A percentile compares a stretch with the other conserved stretches of the same genome.
Conservation (phyloP, 1,284 basidiomycete genomes). For the Microbotryum lychnidis-dioicae region DNA sequence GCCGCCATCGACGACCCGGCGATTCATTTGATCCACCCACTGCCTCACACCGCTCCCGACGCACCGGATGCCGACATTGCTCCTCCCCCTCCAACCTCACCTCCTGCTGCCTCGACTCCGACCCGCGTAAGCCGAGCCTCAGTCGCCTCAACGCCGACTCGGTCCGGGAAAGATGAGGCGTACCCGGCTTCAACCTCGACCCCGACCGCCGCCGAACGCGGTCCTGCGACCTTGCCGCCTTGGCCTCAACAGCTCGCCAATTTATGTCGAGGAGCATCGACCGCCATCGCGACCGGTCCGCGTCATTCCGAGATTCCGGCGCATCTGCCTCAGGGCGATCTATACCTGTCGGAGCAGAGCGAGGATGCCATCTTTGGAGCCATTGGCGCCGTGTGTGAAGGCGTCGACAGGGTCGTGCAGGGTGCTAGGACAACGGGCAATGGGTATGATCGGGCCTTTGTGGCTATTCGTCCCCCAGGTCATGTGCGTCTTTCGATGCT, state of each 20-base stretch:
- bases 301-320: slow-evolving; percentile 71
- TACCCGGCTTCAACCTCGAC: neutral
- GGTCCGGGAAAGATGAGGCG: neutral
- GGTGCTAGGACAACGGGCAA: slow-evolving; percentile 12
- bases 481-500: slow-evolving; percentile 37
- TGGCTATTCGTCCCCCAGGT: slow-evolving; percentile 75
- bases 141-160: neutral
- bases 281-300: slow-evolving; percentile 19
- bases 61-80: neutral
- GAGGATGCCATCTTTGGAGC: slow-evolving; percentile 67
- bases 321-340: slow-evolving; percentile 64
- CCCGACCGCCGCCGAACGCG: neutral
- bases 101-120: neutral
- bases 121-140: neutral
- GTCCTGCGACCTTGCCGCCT: neutral
- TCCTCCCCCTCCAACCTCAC: neutral
- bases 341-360: slow-evolving; percentile 67
- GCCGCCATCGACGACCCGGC: slow-evolving; percentile 50
- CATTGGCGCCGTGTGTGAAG: slow-evolving; percentile 70
- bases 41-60: slow-evolving; percentile 41
- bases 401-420: slow-evolving; percentile 58
- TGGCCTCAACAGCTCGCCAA: slow-evolving; percentile 22
- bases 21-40: slow-evolving; percentile 58
- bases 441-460: slow-evolving; percentile 56
- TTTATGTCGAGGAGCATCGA: slow-evolving; percentile 9